Base-by-base conservation (phyloP, 2,329 filamentous ascomycete species). In the Fusarium pseudonygamai region DNA sequence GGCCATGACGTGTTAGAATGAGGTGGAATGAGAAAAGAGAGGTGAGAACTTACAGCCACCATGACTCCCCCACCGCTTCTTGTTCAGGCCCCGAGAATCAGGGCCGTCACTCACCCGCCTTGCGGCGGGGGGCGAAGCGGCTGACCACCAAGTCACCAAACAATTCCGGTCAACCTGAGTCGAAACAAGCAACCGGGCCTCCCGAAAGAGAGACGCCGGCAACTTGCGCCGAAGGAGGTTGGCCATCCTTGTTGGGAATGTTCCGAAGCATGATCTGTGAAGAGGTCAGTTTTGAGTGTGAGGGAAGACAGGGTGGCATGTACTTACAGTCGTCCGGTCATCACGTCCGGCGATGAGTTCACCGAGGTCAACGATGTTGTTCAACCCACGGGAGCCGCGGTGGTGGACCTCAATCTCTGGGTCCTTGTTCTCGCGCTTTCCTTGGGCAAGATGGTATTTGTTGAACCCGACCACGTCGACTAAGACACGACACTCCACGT, bases 161-260 rank as follows among this genome's bases (percentile, higher is more conserved):
- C 50, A 55, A 40, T n/a, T 40, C 6, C 20, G 24, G n/a, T 24
- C 50, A 55, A 40, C 50, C 34, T 40, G 20, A 55, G 24, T n/a
- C 26, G 50, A 55, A 55, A 55, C 50, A 39, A 13, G 22, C 24
- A 55, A 55, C 22, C 34, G 50, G 15, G 50, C 26, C 50, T 55
- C 34, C 24, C 24, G 91, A 94, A 45, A 26, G 28, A 50, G 91
- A 93, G 73, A 92, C 87, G 78, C 98, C 93, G 22, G 98, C 87
- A 68, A 97, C 91, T 3, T 86, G 83, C 85, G 45, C 97, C 96
- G 32, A 98, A 84, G 93, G 91, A 3, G 87, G 84, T 82, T 94
- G 90, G 77, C 94, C 90, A 65, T 97, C 91, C 77, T 95, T 94
- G 84, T 97, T 97, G 5, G 95, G 95, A 50, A 98, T 96, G 80